Conservation (phyloP, 495 filamentous ascomycete species). For the Xylaria acuta region DNA sequence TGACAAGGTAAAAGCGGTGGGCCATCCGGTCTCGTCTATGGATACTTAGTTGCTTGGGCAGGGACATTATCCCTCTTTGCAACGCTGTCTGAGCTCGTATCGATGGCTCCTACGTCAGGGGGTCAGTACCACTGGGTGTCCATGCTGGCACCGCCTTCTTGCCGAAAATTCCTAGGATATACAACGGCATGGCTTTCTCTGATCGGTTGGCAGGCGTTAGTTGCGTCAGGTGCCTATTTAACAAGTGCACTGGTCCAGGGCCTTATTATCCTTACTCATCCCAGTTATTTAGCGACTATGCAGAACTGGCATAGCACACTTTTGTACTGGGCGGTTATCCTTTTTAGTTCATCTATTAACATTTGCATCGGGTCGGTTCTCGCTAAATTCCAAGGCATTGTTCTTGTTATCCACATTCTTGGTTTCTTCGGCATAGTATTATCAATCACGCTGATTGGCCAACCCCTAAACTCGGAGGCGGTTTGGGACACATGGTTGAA, state of each 20-base stretch:
- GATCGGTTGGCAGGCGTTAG: conserved; percentile 65
- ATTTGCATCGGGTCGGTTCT: conserved; percentile 58
- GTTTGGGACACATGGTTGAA: too few relatives aligned
- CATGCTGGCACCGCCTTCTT: conserved; percentile 60
- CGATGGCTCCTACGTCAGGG: conserved; percentile 45
- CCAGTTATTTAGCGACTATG: too few relatives aligned
- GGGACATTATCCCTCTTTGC: conserved; percentile 32
- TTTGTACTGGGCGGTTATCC: conserved; percentile 57
- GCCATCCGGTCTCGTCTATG: conserved; percentile 39
- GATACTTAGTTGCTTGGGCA: conserved; percentile 38
- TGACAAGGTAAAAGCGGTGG: too few relatives aligned
- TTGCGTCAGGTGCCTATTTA: conserved; percentile 57
- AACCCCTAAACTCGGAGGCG: too few relatives aligned
- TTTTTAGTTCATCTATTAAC: conserved; percentile 62
- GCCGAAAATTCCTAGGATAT: conserved; percentile 65
- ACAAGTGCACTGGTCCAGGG: too few relatives aligned
- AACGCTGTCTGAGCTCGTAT: conserved; percentile 41
- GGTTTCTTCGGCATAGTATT: conserved; percentile 59
- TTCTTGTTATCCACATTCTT: conserved; percentile 65
- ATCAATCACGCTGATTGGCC: neutral
- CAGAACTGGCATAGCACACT: too few relatives aligned
- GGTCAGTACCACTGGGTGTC: conserved; percentile 61
- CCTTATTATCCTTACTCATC: too few relatives aligned
- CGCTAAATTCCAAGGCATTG: conserved; percentile 63
- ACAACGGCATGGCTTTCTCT: conserved; percentile 65